Base-by-base conservation (phyloP, 495 filamentous ascomycete species). In the Chlorociboria aeruginascens region DNA sequence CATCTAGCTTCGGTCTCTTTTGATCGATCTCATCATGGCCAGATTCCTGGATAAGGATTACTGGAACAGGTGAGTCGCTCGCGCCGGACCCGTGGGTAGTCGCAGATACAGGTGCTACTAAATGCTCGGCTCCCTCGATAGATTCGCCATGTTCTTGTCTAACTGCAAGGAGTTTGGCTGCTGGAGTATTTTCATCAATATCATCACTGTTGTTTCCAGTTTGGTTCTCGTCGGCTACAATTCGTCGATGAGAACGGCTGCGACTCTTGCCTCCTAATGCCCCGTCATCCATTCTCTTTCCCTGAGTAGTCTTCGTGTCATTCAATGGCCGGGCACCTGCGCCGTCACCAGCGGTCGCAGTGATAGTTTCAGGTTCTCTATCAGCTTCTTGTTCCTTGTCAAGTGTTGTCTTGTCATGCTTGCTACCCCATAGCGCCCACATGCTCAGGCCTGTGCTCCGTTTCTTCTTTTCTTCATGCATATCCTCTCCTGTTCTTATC, bases 361-460 rank as follows among this genome's bases (percentile, higher is more conserved):
- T 48, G 36, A 29, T 36, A 8, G 39, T 51, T n/a, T 56, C 53
- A 47, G 32, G 53, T 34, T 46, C 44, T 35, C 58, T 62, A 10
- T 61, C 67, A 0, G 63, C 64, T 35, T 65, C 62, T 25, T 65
- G 50, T 51, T 80, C 77, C 37, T 65, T 63, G 25, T 68, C 58
- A 8, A 92, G 69, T 9, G 81, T 82, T 37, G 70, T 74, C 65
- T 89, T 74, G 59, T 95, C 89, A 52, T 95, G 89, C 57, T 81
- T 92, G 52, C 82, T 86, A 9, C 85, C 89, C 83, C 88, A 88
- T 9, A 78, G 65, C 38, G 77, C 82, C 89, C 89, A 96, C 30
- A 95, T 63, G 31, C 78, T 77, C 64, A 95, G 70, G 3, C 86
- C 88, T 60, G 81, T 78, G 54, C 83, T 83, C 64, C 73, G 78